Percentiles rank a stretch among this genome's conserved stretches.
These are phyloP conservation scores for Wickerhamiella occidentalis DNA, from an alignment of 805 yeast species.

Conservation along the genomic window DNA sequence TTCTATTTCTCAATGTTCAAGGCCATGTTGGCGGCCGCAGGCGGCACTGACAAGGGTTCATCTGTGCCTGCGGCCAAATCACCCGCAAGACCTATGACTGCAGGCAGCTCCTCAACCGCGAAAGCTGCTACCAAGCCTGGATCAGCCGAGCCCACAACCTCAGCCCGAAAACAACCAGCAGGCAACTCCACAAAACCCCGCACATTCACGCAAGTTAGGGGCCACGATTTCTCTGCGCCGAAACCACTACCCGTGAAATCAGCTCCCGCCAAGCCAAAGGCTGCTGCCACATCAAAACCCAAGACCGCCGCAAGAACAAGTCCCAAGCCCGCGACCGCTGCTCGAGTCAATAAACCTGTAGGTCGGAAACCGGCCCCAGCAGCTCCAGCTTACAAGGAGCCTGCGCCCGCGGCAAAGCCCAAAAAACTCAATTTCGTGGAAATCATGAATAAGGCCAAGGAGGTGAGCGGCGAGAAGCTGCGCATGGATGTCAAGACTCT, in stretches of 20 bases:
- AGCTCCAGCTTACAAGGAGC: background rate
- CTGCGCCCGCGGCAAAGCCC: background rate
- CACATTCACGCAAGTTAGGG: background rate
- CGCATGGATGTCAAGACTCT: constrained; percentile 32
- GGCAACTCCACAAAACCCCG: background rate
- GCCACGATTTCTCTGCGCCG: background rate
- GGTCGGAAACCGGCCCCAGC: background rate
- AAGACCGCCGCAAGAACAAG: background rate
- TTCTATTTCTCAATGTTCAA: constrained; percentile 5
- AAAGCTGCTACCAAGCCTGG: background rate
- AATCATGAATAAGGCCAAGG: constrained; percentile 55
- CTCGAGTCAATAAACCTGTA: background rate
- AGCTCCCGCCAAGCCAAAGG: background rate
- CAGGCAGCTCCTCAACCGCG: background rate
- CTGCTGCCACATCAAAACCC: background rate
- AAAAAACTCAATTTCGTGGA: constrained; percentile 36
- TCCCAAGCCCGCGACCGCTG: background rate
- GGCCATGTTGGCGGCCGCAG: constrained; percentile 13
- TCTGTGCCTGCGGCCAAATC: background rate
- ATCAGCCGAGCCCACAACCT: background rate
- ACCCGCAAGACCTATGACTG: background rate
- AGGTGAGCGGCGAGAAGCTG: constrained; percentile 40
- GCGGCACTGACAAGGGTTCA: constrained; percentile 4
- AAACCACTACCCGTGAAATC: background rate
- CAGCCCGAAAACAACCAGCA: background rate